Evolutionary conservation across 2,329 filamentous ascomycete species (phyloP).

Genomic region (Chaetothyriales sp.): DNA sequence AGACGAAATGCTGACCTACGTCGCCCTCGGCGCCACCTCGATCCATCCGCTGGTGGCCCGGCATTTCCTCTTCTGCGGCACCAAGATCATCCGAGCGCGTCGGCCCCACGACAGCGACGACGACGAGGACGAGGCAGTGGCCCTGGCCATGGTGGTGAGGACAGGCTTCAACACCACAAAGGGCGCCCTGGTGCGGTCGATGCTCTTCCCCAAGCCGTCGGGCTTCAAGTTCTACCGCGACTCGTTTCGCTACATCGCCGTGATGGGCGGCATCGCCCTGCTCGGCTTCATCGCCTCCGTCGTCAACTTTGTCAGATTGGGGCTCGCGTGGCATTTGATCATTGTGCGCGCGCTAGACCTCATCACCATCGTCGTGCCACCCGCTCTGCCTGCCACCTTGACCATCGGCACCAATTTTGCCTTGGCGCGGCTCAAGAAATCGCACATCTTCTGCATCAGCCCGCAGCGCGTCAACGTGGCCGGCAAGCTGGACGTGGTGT

Average conservation of each 20-base stretch:
- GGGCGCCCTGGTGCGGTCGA: slow-evolving; percentile 84
- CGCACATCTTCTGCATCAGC: slow-evolving; percentile 94
- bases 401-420: slow-evolving; percentile 97
- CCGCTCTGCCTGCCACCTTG: slow-evolving; percentile 82
- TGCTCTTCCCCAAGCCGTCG: slow-evolving; percentile 96
- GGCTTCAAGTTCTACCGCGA: slow-evolving; percentile 98
- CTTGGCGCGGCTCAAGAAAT: slow-evolving; percentile 67
- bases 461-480: slow-evolving; percentile 94
- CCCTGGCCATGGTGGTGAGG: slow-evolving; percentile 78
- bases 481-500: slow-evolving; percentile 89
- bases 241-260: slow-evolving; percentile 92
- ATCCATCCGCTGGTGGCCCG: slow-evolving; percentile 71
- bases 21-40: slow-evolving; percentile 69
- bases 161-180: slow-evolving; percentile 98
- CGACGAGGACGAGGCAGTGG: slow-evolving; percentile 83
- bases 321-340: slow-evolving; percentile 76
- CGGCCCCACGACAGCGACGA: slow-evolving; percentile 74
- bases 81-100: slow-evolving; percentile 82
- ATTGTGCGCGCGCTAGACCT: slow-evolving; percentile 83
- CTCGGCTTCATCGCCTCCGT: slow-evolving; percentile 84
- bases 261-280: slow-evolving; percentile 78
- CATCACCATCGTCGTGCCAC: slow-evolving; percentile 94
- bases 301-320: slow-evolving; percentile 78
- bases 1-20: slow-evolving; percentile 59
- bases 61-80: slow-evolving; percentile 88